Base-by-base conservation (phyloP, 805 yeast genomes). In the Yamadazyma akitaensis region DNA sequence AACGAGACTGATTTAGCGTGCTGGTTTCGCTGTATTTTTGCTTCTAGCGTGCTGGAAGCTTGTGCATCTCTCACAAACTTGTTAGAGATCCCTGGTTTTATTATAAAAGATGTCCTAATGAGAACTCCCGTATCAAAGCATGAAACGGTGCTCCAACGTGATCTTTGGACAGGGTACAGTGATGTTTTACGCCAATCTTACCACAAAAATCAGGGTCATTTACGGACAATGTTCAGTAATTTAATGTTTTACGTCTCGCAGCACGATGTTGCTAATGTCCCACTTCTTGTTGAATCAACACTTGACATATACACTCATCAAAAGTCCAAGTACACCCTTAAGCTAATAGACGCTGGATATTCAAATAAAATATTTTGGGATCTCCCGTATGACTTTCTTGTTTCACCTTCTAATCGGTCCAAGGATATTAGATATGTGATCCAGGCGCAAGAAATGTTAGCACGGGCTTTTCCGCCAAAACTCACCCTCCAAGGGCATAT, bases 71-170 rank as follows among this genome's bases (percentile, higher is more conserved):
- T 76, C 9, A 41, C 63, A 0, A 61, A 64, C 14, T 48, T 59
- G 9, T 44, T 58, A 1, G 50, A 57, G 2, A 60, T 73, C 13
- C 80, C 81, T 0, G 53, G 67, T 0, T 72, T 68, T 54, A 62
- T 76, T 1, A 40, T 63, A 1, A 57, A 63, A 1, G 78, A 76
- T 48, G 54, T 75, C 4, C 53, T 73, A 2, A 49, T 60, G 1
- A 59, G 80, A 39, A 61, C 72, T 1, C 75, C 76, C 1, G 47
- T 57, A 44, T 58, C 63, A 5, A 49, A 50, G 17, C 52, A 59
- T 5, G 76, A 72, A 34, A 53, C 60, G 30, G 48, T 59, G 7
- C 55, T 71, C 14, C 75, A 69, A 46, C 54, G 57, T 10, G 75
- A 70, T 40, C 47, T 72, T 9, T 72, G 75, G 75, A 16, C 43